Conservation (phyloP, 106 monocot species). For the Agapanthus africanus region DNA sequence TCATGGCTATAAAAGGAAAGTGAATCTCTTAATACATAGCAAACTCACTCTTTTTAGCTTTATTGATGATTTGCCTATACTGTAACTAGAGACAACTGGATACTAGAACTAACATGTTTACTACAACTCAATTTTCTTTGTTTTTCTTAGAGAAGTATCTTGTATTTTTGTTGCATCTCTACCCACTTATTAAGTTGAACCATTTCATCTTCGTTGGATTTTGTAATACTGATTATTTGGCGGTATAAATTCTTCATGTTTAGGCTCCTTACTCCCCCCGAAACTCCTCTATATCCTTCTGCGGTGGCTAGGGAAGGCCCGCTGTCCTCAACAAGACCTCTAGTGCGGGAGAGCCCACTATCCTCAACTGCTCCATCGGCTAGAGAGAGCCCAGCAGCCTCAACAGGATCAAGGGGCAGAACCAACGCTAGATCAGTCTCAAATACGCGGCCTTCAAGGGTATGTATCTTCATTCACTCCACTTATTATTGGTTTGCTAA, state of each 20-base stretch:
- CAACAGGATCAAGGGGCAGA: conserved; percentile 25
- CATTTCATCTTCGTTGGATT: not conserved
- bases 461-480: conserved; percentile 12
- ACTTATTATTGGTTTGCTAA: too few species aligned
- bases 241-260: not conserved
- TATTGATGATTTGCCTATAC: not conserved
- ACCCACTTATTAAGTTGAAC: not conserved
- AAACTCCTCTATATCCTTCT: conserved; percentile 43
- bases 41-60: not conserved
- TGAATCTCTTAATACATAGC: not conserved
- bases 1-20: not conserved
- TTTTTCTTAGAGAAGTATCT: not conserved
- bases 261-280: conserved; percentile 82
- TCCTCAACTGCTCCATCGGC: conserved; percentile 4
- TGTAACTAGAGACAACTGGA: not conserved
- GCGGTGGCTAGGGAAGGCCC: conserved; percentile 18
- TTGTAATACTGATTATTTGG: not conserved
- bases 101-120: not conserved
- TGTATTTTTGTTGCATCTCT: not conserved
- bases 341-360: conserved; percentile 9
- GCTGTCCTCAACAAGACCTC: conserved; percentile 4
- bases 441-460: conserved; percentile 50
- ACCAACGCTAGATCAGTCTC: conserved; percentile 31
- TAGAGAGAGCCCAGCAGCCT: conserved; percentile 19
- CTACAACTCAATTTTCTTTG: not conserved